phyloP scores from a whole-genome alignment of 768 basidiomycete species.

The Lepiota brunneoincarnata region DNA sequence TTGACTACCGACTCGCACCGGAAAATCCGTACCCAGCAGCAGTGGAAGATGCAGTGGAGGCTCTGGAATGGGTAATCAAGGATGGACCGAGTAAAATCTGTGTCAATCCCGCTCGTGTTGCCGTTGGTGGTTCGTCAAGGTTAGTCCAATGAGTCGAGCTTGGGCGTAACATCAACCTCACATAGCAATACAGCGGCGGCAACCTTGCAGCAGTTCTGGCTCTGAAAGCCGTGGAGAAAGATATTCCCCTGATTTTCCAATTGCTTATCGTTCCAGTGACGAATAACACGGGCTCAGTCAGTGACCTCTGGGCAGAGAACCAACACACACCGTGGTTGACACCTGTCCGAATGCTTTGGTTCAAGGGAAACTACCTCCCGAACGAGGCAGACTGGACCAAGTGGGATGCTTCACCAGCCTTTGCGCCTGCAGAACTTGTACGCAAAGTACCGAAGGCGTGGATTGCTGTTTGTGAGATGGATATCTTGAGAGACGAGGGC shows the following conservation, averaged over 20 bases:
- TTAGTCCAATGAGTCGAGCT: slow-evolving; percentile 19
- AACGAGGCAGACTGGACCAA: slow-evolving; percentile 55
- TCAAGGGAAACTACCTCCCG: slow-evolving; percentile 65
- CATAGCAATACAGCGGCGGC: slow-evolving; percentile 46
- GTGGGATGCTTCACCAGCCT: slow-evolving; percentile 72
- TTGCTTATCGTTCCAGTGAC: slow-evolving; percentile 70
- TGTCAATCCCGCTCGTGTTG: slow-evolving; percentile 51
- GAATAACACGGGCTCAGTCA: slow-evolving; percentile 60
- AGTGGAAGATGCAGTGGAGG: slow-evolving; percentile 66
- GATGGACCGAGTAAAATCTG: slow-evolving; percentile 45
- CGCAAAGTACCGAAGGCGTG: slow-evolving; percentile 52
- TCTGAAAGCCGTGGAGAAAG: slow-evolving; percentile 54
- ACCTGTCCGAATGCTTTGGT: slow-evolving; percentile 72
- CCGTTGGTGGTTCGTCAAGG: slow-evolving; percentile 77
- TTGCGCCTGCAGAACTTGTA: slow-evolving; percentile 56
- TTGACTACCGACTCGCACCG: slow-evolving; percentile 72
- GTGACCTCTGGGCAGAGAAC: slow-evolving; percentile 50
- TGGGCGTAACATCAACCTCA: not conserved
- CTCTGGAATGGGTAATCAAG: slow-evolving; percentile 57
- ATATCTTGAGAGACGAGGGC: slow-evolving; percentile 68
- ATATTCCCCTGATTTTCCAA: slow-evolving; percentile 57
- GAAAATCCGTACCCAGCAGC: slow-evolving; percentile 71
- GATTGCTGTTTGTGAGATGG: slow-evolving; percentile 63
- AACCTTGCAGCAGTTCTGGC: slow-evolving; percentile 67
- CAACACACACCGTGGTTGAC: slow-evolving; percentile 56